phyloP scores from a whole-genome alignment of 805 yeast genomes.

The Candida manassasensis region DNA sequence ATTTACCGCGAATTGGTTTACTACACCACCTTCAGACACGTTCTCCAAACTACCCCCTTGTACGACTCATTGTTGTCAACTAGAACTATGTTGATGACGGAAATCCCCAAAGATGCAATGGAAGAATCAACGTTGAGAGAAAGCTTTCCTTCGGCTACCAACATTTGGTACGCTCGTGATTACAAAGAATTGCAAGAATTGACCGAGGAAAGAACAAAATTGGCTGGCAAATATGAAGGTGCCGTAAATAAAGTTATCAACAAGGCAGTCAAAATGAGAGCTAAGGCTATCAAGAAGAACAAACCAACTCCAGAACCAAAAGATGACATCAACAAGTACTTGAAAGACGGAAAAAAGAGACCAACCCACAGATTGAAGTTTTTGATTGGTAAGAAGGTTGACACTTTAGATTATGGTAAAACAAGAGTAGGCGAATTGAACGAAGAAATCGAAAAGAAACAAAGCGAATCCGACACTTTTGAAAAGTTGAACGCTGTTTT shows the following conservation, averaged over 20 bases:
- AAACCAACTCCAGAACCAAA: slow-evolving; percentile 52
- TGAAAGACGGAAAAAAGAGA: slow-evolving; percentile 63
- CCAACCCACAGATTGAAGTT: slow-evolving; percentile 76
- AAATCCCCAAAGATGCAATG: slow-evolving; percentile 48
- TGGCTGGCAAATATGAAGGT: slow-evolving; percentile 58
- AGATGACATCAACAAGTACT: slow-evolving; percentile 56
- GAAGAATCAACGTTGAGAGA: slow-evolving; percentile 47
- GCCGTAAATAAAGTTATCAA: slow-evolving; percentile 56
- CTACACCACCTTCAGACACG: slow-evolving; percentile 69
- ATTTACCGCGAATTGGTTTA: slow-evolving; percentile 72
- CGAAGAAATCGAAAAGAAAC: slow-evolving; percentile 56
- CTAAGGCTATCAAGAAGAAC: slow-evolving; percentile 55
- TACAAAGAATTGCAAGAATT: slow-evolving; percentile 51
- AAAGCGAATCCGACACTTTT: slow-evolving; percentile 46
- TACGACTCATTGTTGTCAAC: slow-evolving; percentile 67
- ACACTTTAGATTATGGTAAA: slow-evolving; percentile 70
- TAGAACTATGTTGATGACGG: slow-evolving; percentile 68
- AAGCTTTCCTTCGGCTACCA: slow-evolving; percentile 60
- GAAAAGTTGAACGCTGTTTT: slow-evolving; percentile 66
- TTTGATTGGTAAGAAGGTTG: slow-evolving; percentile 77
- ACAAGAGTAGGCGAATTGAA: slow-evolving; percentile 67
- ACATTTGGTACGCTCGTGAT: slow-evolving; percentile 62
- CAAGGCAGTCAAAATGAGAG: slow-evolving; percentile 54
- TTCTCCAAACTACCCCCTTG: slow-evolving; percentile 65
- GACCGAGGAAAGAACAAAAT: slow-evolving; percentile 59